Conservation (phyloP, 306 rosid genomes). For the Dicorynia guianensis region DNA sequence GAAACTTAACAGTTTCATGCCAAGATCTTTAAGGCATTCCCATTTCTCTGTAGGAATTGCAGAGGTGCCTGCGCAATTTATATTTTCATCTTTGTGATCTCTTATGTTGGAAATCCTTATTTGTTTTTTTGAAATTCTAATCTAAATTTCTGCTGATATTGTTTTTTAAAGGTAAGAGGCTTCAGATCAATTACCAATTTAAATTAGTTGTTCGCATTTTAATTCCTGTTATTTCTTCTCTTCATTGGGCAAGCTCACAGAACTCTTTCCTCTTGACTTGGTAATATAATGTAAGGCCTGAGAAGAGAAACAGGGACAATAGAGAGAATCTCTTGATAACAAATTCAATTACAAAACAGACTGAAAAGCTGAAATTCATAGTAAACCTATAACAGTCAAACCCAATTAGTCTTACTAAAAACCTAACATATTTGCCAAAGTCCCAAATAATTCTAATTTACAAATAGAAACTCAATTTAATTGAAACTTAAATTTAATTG, state of each 20-base stretch:
- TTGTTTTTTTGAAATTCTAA: background rate
- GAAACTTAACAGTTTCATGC: background rate
- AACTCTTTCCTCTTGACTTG: background rate
- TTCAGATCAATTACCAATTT: background rate
- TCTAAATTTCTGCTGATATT: background rate
- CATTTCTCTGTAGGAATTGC: slow-evolving; percentile 4
- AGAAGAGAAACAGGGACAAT: too few species aligned
- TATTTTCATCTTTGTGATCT: background rate
- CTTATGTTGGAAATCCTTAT: background rate
- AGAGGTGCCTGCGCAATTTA: background rate
- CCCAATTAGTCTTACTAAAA: too few species aligned
- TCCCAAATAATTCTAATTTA: too few species aligned
- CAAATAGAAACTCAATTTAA: too few species aligned
- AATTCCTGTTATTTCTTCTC: background rate
- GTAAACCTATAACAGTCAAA: too few species aligned
- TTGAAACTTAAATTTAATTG: too few species aligned
- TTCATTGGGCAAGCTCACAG: background rate
- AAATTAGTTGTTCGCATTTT: background rate
- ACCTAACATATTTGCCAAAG: too few species aligned
- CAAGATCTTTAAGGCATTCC: background rate
- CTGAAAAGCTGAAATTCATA: too few species aligned
- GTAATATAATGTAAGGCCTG: background rate
- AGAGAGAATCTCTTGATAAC: too few species aligned
- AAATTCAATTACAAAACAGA: too few species aligned
- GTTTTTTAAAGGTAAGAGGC: background rate